phyloP scores from a whole-genome alignment of 208 protist genomes.

The Crithidia expoeki region DNA sequence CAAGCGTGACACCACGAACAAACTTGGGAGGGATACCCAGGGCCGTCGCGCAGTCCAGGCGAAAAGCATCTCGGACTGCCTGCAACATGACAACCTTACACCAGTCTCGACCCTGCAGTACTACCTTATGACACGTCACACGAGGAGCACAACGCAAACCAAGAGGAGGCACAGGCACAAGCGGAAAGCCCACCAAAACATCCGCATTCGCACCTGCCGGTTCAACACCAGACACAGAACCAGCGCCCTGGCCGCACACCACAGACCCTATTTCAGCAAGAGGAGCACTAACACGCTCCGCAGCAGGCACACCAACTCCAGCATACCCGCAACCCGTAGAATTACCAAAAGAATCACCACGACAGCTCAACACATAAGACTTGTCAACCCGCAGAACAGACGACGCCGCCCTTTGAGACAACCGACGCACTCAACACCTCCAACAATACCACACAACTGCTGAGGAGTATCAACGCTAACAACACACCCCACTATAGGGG shows the following conservation, averaged over 20 bases:
- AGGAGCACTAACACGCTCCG: neutral
- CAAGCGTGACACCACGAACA: constrained; percentile 25
- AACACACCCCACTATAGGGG: neutral
- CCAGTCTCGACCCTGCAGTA: constrained; percentile 17
- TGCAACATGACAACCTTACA: neutral
- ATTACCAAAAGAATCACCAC: too few relatives aligned
- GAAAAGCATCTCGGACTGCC: constrained; percentile 19
- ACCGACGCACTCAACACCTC: too few relatives aligned
- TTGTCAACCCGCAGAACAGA: too few relatives aligned
- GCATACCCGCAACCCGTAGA: too few relatives aligned
- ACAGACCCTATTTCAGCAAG: neutral
- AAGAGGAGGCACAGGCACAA: neutral
- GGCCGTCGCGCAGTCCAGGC: constrained; percentile 36
- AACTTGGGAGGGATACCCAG: constrained; percentile 18
- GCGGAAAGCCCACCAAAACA: neutral
- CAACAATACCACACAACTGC: too few relatives aligned
- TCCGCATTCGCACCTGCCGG: neutral
- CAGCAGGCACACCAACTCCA: neutral
- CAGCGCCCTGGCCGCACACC: neutral
- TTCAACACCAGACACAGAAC: neutral
- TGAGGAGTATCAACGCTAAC: neutral
- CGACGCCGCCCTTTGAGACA: too few relatives aligned
- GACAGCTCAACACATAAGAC: too few relatives aligned
- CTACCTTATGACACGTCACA: constrained; percentile 10
- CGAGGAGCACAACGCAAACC: neutral